phyloP scores from a whole-genome alignment of 164 flowering plant species.

The Malania oleifera region DNA sequence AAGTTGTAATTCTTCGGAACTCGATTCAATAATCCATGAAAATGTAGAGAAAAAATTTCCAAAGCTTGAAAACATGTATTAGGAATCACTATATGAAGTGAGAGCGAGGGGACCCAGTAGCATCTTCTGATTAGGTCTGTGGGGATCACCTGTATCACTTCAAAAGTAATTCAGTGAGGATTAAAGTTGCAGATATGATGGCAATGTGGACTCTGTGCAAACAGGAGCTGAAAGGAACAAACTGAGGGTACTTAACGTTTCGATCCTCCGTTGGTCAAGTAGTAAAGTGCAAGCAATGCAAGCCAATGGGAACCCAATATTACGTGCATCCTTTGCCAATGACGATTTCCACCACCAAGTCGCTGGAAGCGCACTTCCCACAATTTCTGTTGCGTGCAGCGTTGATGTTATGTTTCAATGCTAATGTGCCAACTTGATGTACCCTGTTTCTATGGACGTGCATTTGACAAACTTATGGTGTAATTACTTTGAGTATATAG shows the following conservation, averaged over 20 bases:
- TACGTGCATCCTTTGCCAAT: not conserved
- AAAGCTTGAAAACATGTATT: too few relatives aligned
- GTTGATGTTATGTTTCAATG: not conserved
- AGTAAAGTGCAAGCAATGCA: not conserved
- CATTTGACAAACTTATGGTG: not conserved
- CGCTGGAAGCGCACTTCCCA: too few relatives aligned
- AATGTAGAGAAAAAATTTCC: too few relatives aligned
- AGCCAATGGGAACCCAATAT: not conserved
- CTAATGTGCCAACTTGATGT: not conserved
- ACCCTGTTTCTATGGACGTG: not conserved
- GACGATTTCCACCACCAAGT: not conserved
- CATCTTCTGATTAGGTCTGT: constrained; percentile 13
- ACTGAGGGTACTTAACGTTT: constrained; percentile 8
- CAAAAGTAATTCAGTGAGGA: constrained; percentile 4
- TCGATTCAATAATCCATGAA: too few relatives aligned
- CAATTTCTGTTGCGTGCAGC: not conserved
- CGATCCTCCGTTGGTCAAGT: constrained; percentile 14
- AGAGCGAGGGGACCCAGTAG: too few relatives aligned
- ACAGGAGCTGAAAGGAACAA: not conserved
- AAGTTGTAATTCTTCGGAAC: too few relatives aligned
- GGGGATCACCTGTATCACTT: constrained; percentile 21
- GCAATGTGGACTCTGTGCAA: constrained; percentile 3
- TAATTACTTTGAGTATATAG: not conserved
- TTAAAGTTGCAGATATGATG: constrained; percentile 7
- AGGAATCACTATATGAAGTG: too few relatives aligned